Conservation (phyloP, 768 basidiomycete species). For the Psilocybe sp. region DNA sequence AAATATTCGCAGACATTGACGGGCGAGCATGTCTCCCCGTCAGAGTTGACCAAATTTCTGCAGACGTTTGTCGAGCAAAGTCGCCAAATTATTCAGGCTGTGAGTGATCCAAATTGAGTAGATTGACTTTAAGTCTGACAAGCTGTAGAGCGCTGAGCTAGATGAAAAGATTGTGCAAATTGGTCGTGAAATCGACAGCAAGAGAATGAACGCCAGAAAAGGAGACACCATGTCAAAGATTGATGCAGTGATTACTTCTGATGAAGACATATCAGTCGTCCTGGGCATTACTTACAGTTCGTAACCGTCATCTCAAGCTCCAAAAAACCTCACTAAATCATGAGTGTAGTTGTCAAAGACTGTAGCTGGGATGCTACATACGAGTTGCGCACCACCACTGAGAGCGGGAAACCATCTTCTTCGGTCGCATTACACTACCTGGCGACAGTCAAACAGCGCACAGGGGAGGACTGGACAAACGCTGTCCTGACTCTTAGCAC, state of each 20-base stretch:
- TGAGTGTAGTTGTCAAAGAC: conserved; percentile 43
- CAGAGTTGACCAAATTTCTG: conserved; percentile 38
- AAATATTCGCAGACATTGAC: conserved; percentile 41
- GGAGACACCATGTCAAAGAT: conserved; percentile 30
- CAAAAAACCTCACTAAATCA: neutral
- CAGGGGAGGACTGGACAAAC: conserved; percentile 61
- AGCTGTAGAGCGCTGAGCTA: conserved; percentile 26
- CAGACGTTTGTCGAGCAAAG: conserved; percentile 37
- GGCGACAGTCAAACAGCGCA: conserved; percentile 48
- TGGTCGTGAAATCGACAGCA: conserved; percentile 34
- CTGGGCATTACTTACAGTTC: conserved; percentile 54
- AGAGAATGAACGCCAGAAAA: conserved; percentile 33
- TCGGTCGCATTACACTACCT: conserved; percentile 52
- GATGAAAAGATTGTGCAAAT: conserved; percentile 40
- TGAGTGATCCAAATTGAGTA: conserved; percentile 9
- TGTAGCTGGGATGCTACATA: conserved; percentile 55
- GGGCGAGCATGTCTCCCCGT: conserved; percentile 38
- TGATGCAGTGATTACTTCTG: conserved; percentile 38
- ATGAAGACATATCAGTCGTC: conserved; percentile 32
- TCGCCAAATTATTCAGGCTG: conserved; percentile 29
- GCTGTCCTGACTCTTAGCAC: conserved; percentile 53
- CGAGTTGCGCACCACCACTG: conserved; percentile 53
- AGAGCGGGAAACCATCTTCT: conserved; percentile 40
- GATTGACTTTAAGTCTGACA: neutral
- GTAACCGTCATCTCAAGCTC: conserved; percentile 12